A percentile compares a stretch with the other conserved stretches of the same genome.
Conservation (phyloP, 2,329 filamentous ascomycete genomes). For the Talaromyces sp. region DNA sequence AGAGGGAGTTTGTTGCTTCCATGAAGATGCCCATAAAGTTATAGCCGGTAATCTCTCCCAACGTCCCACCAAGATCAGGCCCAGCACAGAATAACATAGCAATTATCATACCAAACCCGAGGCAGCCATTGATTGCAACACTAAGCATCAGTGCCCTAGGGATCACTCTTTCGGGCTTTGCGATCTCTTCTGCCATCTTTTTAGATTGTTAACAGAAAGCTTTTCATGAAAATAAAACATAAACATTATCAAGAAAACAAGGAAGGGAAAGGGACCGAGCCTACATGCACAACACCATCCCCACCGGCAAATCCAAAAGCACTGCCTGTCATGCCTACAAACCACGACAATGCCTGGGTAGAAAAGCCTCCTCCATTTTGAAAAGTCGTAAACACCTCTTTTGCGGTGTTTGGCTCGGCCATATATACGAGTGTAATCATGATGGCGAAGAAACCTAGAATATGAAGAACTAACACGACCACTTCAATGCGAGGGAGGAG, state of each 20-base stretch:
- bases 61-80: constrained; percentile 36
- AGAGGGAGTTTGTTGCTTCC: constrained; percentile 44
- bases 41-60: constrained; percentile 43
- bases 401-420: constrained; percentile 24
- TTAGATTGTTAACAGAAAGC: neutral
- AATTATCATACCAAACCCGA: constrained; percentile 45
- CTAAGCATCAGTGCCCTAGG: constrained; percentile 40
- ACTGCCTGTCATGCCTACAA: constrained; percentile 34
- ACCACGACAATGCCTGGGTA: constrained; percentile 40
- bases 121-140: constrained; percentile 45
- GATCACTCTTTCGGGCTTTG: constrained; percentile 35
- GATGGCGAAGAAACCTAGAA: constrained; percentile 45
- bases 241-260: neutral
- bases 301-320: constrained; percentile 39
- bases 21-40: constrained; percentile 52
- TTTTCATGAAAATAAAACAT: too few relatives aligned
- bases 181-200: constrained; percentile 41
- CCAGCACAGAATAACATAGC: constrained; percentile 42
- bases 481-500: constrained; percentile 52
- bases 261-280: constrained; percentile 15
- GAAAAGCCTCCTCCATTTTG: constrained; percentile 37
- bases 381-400: constrained; percentile 38
- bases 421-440: constrained; percentile 38
- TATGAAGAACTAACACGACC: constrained; percentile 50
- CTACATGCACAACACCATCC: constrained; percentile 40